Percentiles rank a stretch among this genome's conserved stretches.
Evolutionary conservation across 768 basidiomycete genomes (phyloP).

Genomic region (Podaxis carcinomalis): DNA sequence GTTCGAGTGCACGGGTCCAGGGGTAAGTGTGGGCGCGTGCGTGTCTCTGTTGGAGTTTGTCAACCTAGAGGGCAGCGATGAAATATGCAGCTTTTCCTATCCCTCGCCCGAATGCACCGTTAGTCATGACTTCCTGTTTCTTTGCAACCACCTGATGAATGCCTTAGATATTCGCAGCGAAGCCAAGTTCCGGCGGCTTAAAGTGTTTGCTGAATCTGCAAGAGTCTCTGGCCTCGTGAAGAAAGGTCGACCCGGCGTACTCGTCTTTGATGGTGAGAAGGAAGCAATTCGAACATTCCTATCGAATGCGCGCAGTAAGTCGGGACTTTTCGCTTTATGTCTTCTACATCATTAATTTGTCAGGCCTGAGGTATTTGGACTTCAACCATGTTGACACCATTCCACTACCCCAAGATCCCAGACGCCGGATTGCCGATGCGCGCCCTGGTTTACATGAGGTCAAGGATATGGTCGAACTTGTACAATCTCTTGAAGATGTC

Average conservation of each 20-base stretch:
- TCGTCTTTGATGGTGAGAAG: constrained; percentile 36
- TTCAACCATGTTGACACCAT: constrained; percentile 38
- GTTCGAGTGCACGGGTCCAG: not conserved
- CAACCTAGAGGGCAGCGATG: not conserved
- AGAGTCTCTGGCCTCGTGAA: constrained; percentile 39
- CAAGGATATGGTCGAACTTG: constrained; percentile 28
- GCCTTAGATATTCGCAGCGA: constrained; percentile 33
- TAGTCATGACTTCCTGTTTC: constrained; percentile 11
- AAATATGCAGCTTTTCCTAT: constrained; percentile 23
- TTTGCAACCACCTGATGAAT: not conserved
- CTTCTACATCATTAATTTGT: not conserved
- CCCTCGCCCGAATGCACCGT: constrained; percentile 43
- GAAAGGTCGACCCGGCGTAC: constrained; percentile 39
- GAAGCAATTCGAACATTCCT: constrained; percentile 32
- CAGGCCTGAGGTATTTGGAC: constrained; percentile 39
- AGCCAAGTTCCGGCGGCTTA: constrained; percentile 37
- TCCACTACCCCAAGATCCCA: constrained; percentile 15
- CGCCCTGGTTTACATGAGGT: constrained; percentile 33
- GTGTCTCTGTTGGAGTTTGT: not conserved
- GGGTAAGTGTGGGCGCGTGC: not conserved
- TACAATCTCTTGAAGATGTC: constrained; percentile 13
- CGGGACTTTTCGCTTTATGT: not conserved
- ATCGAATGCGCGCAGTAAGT: constrained; percentile 30
- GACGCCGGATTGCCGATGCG: constrained; percentile 20
- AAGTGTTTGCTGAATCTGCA: constrained; percentile 31